Percentiles rank a stretch among this genome's conserved stretches.
Evolutionary conservation across 139 green algal genomes (phyloP).

Genomic region (Tetraselmis striata): DNA sequence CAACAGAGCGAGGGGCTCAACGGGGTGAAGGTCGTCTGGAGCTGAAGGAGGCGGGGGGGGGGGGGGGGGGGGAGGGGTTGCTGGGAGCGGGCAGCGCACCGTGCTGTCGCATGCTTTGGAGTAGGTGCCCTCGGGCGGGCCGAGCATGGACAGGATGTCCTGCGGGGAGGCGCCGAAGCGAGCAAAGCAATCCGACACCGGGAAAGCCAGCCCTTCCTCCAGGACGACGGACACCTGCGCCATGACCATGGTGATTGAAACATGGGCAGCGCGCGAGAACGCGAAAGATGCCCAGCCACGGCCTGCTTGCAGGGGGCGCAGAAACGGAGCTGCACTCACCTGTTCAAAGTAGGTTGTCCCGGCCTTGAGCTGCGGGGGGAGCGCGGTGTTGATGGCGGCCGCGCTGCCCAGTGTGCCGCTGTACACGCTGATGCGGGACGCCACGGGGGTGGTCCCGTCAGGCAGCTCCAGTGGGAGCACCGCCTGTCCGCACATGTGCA

Average conservation of each 20-base stretch:
- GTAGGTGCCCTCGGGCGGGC: constrained; percentile 20
- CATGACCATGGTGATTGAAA: too few relatives aligned
- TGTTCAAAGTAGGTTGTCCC: constrained; percentile 25
- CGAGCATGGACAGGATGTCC: constrained; percentile 41
- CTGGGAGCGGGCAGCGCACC: too few relatives aligned
- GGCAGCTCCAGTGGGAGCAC: constrained; percentile 18
- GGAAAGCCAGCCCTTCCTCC: constrained; percentile 17
- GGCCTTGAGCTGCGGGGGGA: constrained; percentile 21
- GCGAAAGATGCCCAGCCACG: too few relatives aligned
- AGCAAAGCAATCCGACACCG: constrained; percentile 12
- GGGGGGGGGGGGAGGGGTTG: too few relatives aligned
- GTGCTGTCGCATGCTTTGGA: background rate
- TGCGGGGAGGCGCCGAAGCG: constrained; percentile 36
- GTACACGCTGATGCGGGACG: constrained; percentile 32
- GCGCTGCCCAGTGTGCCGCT: constrained; percentile 7
- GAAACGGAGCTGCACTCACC: too few relatives aligned
- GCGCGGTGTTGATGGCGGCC: constrained; percentile 1
- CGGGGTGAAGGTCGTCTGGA: too few relatives aligned
- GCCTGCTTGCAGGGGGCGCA: too few relatives aligned
- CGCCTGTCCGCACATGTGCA: too few relatives aligned
- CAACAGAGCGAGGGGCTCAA: too few relatives aligned
- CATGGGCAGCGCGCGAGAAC: too few relatives aligned
- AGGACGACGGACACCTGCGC: constrained; percentile 1
- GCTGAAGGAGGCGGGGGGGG: too few relatives aligned
- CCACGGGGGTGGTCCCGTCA: constrained; percentile 32